Conservation (phyloP, 129 eudicot genomes). For the carrot (Daucus carota) region DNA sequence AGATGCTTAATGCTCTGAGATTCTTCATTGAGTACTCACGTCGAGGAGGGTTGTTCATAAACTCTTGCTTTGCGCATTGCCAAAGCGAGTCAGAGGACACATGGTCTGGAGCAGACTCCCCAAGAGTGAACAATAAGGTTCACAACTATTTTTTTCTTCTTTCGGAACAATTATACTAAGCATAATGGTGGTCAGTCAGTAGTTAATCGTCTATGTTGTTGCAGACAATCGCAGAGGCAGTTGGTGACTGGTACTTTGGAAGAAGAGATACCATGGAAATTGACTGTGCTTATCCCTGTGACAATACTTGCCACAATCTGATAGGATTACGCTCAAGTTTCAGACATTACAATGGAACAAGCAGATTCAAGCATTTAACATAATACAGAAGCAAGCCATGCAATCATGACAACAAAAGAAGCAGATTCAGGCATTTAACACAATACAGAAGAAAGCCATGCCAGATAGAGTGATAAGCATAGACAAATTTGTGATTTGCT, state of each 20-base stretch:
- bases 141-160: neutral
- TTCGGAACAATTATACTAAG: neutral
- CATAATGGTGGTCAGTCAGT: neutral
- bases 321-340: neutral
- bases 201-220: constrained; percentile 10
- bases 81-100: constrained; percentile 91
- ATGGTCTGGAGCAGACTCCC: constrained; percentile 79
- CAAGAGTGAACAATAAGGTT: constrained; percentile 70
- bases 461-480: too few relatives aligned
- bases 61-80: constrained; percentile 98
- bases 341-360: neutral
- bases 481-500: neutral
- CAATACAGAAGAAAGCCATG: neutral
- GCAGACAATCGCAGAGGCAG: constrained; percentile 89
- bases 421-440: neutral
- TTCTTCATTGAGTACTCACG: constrained; percentile 39
- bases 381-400: neutral
- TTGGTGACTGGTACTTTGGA: constrained; percentile 91
- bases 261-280: constrained; percentile 51
- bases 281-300: constrained; percentile 86
- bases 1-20: constrained; percentile 62
- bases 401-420: neutral
- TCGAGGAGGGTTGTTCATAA: constrained; percentile 73
- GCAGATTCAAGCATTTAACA: neutral
- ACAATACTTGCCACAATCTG: constrained; percentile 44